Evolutionary conservation across 2,329 filamentous ascomycete genomes (phyloP), one percentile per base, ranked within the genome.

Genomic region (Myrmaecium sp.): DNA sequence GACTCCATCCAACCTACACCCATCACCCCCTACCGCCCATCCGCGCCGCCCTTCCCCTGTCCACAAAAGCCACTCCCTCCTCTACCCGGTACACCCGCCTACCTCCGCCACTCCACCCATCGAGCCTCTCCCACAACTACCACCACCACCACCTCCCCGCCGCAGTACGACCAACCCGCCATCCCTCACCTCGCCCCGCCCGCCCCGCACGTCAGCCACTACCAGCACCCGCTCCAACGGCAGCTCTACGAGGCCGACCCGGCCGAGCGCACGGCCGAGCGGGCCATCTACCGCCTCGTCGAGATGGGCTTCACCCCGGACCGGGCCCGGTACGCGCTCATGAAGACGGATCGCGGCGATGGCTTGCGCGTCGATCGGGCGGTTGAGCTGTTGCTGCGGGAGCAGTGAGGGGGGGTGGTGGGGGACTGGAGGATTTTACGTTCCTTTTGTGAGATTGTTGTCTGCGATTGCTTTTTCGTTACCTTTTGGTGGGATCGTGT

Each of bases 321-420:
- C 11, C 57, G 69, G 34, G 68, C 67, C 5, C 60, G 62, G 31
- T 58, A 62, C 38, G 69, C 69, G 11, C 47, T 74, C 11, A 58
- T 60, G 21, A 57, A 62, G 36, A 74, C 68, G 4, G 69, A 74
- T 41, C 59, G 58, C 9, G 69, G 68, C 0, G 64, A 69, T 34
- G 66, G 66, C 1, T 49, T 74, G 34, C 53, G 70, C 30, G 54
- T 66, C 6, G 58, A 69, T 36, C 57, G 60, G 4, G 69, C 69
- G 0, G 59, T 73, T 13, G 60, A 67, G 31, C 39, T 69, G 30
- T 46, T 74, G 33, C 39, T 66, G 11, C 44, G 37, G 49, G 29
- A 32, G 17, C n/a, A n/a, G n/a, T n/a, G n/a, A n/a, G n/a, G n/a
- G n/a, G 23, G 17, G n/a, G 11, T 13, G 25, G 16, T 7, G 8